Conservation (phyloP, 176 grass and related monocot species). For the Secale cereale region DNA sequence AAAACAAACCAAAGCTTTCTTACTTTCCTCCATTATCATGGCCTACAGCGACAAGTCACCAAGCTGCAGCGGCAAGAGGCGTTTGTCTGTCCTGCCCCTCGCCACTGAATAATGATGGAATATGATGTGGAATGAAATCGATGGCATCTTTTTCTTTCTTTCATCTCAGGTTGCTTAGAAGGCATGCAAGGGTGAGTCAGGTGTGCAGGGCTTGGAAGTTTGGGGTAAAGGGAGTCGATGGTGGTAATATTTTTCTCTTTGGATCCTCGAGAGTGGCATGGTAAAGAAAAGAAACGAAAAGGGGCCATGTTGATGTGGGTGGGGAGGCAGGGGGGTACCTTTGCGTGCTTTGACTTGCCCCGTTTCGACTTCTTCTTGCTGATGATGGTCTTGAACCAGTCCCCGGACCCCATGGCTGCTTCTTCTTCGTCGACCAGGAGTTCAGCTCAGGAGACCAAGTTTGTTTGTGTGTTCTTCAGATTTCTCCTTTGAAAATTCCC, state of each 20-base stretch:
- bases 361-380: constrained; percentile 72
- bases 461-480: background rate
- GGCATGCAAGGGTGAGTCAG: constrained; percentile 21
- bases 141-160: constrained; percentile 25
- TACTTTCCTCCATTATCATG: constrained; percentile 14
- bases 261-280: background rate
- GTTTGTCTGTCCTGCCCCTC: constrained; percentile 13
- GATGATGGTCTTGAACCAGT: constrained; percentile 93
- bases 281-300: background rate
- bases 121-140: constrained; percentile 33
- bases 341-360: constrained; percentile 53
- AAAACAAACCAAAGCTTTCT: constrained; percentile 31
- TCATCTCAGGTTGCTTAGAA: constrained; percentile 44
- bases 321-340: constrained; percentile 32
- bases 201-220: constrained; percentile 1
- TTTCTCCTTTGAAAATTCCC: background rate
- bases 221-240: background rate
- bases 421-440: constrained; percentile 12
- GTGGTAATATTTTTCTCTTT: background rate
- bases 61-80: constrained; percentile 8
- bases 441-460: constrained; percentile 24
- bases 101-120: background rate
- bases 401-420: constrained; percentile 73
- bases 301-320: background rate
- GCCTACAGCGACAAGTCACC: constrained; percentile 20